These are phyloP conservation scores for Suhomyces pyralidae DNA, from an alignment of 805 yeast species.

Conservation along the genomic window DNA sequence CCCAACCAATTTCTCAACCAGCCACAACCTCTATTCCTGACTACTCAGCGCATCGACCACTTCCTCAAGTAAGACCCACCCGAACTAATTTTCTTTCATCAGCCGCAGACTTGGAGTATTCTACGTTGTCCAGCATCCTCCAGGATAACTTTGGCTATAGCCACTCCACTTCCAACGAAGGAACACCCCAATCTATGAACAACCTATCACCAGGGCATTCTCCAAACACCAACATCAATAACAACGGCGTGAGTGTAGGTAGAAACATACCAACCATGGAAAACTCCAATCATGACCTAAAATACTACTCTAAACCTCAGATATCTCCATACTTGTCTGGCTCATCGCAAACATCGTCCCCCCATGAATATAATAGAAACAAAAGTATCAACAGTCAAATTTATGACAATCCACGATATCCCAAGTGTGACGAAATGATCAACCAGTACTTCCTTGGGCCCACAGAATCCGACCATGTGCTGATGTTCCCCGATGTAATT, in stretches of 20 bases:
- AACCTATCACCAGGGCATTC: slow-evolving; percentile 36
- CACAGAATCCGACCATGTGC: slow-evolving; percentile 35
- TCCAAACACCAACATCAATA: slow-evolving; percentile 17
- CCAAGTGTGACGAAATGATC: slow-evolving; percentile 54
- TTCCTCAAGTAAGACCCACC: slow-evolving; percentile 8
- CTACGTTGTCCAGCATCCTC: slow-evolving; percentile 63
- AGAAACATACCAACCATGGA: neutral
- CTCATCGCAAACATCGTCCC: slow-evolving; percentile 16
- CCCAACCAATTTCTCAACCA: neutral
- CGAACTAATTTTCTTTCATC: slow-evolving; percentile 55
- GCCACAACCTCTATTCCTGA: neutral
- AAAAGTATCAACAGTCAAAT: slow-evolving; percentile 5
- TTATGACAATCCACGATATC: slow-evolving; percentile 23
- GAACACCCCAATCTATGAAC: slow-evolving; percentile 35
- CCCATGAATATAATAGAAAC: slow-evolving; percentile 3
- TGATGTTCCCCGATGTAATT: slow-evolving; percentile 60
- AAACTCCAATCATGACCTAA: neutral
- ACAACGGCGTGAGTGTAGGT: slow-evolving; percentile 5
- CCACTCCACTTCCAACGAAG: slow-evolving; percentile 32
- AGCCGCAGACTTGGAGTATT: slow-evolving; percentile 73
- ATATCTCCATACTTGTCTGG: slow-evolving; percentile 13
- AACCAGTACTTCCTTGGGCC: slow-evolving; percentile 70
- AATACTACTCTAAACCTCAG: neutral
- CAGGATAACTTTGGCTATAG: slow-evolving; percentile 41
- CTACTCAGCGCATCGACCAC: neutral